Conservation (phyloP, 495 filamentous ascomycete species). For the Neurospora sp. region DNA sequence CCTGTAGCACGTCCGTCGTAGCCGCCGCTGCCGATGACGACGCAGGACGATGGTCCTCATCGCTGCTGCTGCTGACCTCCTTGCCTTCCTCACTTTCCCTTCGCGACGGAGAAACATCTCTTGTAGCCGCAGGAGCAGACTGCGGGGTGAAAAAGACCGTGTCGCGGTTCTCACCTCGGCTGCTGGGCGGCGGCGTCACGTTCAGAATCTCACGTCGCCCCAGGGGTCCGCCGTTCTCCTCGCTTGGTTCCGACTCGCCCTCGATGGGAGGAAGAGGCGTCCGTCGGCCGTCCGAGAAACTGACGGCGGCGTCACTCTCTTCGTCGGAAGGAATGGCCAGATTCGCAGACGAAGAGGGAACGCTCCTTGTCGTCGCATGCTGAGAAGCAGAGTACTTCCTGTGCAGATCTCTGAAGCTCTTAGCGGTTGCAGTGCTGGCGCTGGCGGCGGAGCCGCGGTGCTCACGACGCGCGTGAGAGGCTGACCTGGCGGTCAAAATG, state of each 20-base stretch:
- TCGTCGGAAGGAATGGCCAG: constrained; percentile 39
- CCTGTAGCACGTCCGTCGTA: background rate
- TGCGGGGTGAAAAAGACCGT: constrained; percentile 37
- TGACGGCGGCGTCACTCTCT: constrained; percentile 46
- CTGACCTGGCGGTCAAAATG: constrained; percentile 18
- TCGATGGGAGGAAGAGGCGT: constrained; percentile 44
- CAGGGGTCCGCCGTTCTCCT: background rate
- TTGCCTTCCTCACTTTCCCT: constrained; percentile 8
- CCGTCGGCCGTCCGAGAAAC: constrained; percentile 44
- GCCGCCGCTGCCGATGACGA: background rate
- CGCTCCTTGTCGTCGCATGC: constrained; percentile 14
- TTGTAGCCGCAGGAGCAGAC: constrained; percentile 24
- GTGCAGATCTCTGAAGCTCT: constrained; percentile 45
- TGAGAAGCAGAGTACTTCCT: constrained; percentile 40
- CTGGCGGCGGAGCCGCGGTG: constrained; percentile 45
- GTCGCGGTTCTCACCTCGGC: constrained; percentile 15
- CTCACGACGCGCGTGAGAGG: constrained; percentile 20
- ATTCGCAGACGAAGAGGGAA: constrained; percentile 9
- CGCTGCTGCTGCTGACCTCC: constrained; percentile 4
- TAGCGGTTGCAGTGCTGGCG: constrained; percentile 45
- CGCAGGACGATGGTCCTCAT: background rate
- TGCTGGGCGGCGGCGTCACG: constrained; percentile 16
- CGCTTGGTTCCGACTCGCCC: constrained; percentile 23
- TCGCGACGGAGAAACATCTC: constrained; percentile 3
- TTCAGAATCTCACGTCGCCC: constrained; percentile 6